These are phyloP conservation scores for Ceratocystis eucalypticola DNA, from an alignment of 2,329 filamentous ascomycete genomes.

Conservation along the genomic window DNA sequence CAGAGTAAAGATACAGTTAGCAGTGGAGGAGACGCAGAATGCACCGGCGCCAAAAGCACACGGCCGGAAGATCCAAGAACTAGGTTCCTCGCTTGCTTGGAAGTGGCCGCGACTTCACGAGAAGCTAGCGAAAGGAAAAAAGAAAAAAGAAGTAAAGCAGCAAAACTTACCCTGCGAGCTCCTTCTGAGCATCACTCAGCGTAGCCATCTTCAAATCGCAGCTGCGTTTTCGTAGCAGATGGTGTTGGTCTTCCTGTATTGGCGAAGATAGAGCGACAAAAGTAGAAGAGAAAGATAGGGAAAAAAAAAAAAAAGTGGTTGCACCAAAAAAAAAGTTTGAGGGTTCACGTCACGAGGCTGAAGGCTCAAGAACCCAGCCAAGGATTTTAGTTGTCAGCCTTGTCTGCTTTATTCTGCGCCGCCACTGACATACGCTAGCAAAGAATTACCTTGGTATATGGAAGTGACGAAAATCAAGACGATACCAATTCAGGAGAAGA, in stretches of 20 bases:
- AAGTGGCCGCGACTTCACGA: neutral
- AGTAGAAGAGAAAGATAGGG: conserved; percentile 11
- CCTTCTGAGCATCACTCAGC: conserved; percentile 39
- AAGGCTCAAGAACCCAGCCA: neutral
- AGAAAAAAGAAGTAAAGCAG: neutral
- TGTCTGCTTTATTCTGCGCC: neutral
- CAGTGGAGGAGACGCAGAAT: conserved; percentile 8
- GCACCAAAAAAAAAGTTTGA: neutral
- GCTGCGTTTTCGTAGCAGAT: neutral
- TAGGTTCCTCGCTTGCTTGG: neutral
- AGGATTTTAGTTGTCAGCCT: conserved; percentile 11
- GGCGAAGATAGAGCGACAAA: neutral
- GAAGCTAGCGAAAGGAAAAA: neutral
- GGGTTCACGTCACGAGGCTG: conserved; percentile 19
- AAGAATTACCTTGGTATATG: no score
- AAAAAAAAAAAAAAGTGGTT: conserved; percentile 1
- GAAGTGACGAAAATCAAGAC: no score
- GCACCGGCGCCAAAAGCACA: neutral
- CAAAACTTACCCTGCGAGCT: conserved; percentile 42
- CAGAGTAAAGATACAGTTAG: conserved; percentile 15
- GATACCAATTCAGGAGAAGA: no score
- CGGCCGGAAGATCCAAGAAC: no score
- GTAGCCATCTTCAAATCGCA: conserved; percentile 21
- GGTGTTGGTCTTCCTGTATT: neutral
- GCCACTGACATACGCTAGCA: no score